Evolutionary conservation across 2,329 filamentous ascomycete species (phyloP).

Genomic region (Ophiostoma himal-ulmi): DNA sequence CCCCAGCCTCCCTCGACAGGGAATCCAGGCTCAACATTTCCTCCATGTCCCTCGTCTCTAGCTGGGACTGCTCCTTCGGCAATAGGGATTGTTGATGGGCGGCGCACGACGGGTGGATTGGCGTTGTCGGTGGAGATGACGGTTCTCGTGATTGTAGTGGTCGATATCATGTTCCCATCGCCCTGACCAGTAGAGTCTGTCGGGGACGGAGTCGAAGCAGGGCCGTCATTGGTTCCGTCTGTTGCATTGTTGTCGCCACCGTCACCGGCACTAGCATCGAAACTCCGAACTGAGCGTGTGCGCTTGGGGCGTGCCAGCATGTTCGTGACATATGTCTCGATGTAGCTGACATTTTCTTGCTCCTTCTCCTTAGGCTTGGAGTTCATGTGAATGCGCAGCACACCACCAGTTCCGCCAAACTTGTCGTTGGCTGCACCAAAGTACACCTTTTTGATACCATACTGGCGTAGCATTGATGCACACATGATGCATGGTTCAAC

Average conservation of each 20-base stretch:
- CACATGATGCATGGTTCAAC: slow-evolving; percentile 99
- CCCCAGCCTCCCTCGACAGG: slow-evolving; percentile 82
- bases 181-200: slow-evolving; percentile 15
- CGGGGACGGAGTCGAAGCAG: slow-evolving; percentile 13
- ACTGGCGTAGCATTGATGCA: slow-evolving; percentile 82
- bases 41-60: slow-evolving; percentile 47
- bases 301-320: slow-evolving; percentile 25
- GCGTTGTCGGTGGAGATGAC: slow-evolving; percentile 17
- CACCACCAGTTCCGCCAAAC: slow-evolving; percentile 92
- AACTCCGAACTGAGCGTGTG: not conserved
- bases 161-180: not conserved
- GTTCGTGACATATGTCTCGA: slow-evolving; percentile 27
- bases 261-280: slow-evolving; percentile 8
- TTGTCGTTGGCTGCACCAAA: slow-evolving; percentile 95
- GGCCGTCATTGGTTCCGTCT: slow-evolving; percentile 10
- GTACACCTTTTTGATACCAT: slow-evolving; percentile 81
- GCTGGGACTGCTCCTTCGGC: slow-evolving; percentile 27
- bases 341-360: slow-evolving; percentile 24
- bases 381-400: slow-evolving; percentile 74
- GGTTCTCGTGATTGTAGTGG: slow-evolving; percentile 17
- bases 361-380: slow-evolving; percentile 38
- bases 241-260: not conserved
- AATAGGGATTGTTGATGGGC: slow-evolving; percentile 27
- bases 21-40: slow-evolving; percentile 70
- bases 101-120: slow-evolving; percentile 23